Evolutionary conservation across 129 eudicot species (phyloP).

Genomic region (Helichrysum umbraculigerum): DNA sequence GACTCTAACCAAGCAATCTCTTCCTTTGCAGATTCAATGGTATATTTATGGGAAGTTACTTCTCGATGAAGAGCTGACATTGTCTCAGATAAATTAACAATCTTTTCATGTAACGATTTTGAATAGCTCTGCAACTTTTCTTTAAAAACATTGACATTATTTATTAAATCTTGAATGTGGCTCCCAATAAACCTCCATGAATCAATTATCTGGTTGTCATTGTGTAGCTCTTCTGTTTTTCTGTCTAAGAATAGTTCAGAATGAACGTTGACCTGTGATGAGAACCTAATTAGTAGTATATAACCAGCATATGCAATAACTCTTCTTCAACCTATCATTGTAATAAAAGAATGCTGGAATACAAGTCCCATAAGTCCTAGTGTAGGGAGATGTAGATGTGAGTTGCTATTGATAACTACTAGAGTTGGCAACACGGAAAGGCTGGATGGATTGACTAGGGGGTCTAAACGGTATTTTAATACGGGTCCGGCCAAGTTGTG

Average conservation of each 20-base stretch:
- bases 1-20: conserved; percentile 51
- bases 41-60: conserved; percentile 43
- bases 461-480: background rate
- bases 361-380: conserved; percentile 1
- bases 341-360: background rate
- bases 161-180: conserved; percentile 45
- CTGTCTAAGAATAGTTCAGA: conserved; percentile 22
- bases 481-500: background rate
- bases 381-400: background rate
- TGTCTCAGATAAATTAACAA: conserved; percentile 41
- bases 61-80: conserved; percentile 39
- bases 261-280: conserved; percentile 28
- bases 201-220: conserved; percentile 35
- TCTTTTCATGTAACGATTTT: conserved; percentile 45
- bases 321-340: background rate
- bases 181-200: conserved; percentile 36
- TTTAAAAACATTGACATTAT: conserved; percentile 43
- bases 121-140: conserved; percentile 49
- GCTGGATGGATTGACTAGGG: background rate
- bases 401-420: background rate
- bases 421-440: background rate
- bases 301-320: background rate
- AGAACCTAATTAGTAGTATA: conserved; percentile 25
- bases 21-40: conserved; percentile 49
- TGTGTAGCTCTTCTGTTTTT: conserved; percentile 35